Evolutionary conservation across 805 yeast species (phyloP), one percentile per base, ranked within the genome.

Genomic region (Ogataea pilisensis): DNA sequence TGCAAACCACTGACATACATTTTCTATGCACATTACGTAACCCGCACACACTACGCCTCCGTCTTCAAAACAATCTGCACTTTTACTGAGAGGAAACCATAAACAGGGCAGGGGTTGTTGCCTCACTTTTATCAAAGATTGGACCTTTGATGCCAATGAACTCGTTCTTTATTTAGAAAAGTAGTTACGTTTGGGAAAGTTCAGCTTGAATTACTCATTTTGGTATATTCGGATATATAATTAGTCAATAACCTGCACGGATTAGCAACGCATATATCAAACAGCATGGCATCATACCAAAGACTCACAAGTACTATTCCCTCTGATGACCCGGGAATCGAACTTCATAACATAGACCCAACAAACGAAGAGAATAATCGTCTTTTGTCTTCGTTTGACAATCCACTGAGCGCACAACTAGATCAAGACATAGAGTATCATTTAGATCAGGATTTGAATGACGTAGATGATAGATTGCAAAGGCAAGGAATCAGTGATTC

Each of bases 341-440:
- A 35, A 28, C 16, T 35, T 3, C 6, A 26, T 4, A 35, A 27
- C 16, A 35, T 35, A n/a, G 32, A 5, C 13, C 7, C 21, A 12
- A 25, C 24, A 5, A 14, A n/a, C 5, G 19, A 29, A 29, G 7
- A 6, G 7, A 14, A n/a, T 16, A 29, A 9, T n/a, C 31, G 25
- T 6, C 26, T 48, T 18, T 25, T 48, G 19, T 46, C 53, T 2
- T 50, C 54, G 11, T 50, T 50, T 34, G 40, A 39, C 11, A 34
- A 38, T 14, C 30, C 34, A 30, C 21, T 31, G 13, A 38, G 36
- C 13, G 13, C 13, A 12, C 30, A 27, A 27, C 9, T 9, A 5
- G 14, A 13, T 27, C 19, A 30, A 42, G n/a, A 21, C 39, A 3
- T 32, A 30, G 8, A 36, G 31, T 27, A 14, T 16, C 31, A 4